Evolutionary conservation across 1,284 basidiomycete genomes (phyloP), one percentile per base, ranked within the genome.

Genomic region (Leccinum solheimii): DNA sequence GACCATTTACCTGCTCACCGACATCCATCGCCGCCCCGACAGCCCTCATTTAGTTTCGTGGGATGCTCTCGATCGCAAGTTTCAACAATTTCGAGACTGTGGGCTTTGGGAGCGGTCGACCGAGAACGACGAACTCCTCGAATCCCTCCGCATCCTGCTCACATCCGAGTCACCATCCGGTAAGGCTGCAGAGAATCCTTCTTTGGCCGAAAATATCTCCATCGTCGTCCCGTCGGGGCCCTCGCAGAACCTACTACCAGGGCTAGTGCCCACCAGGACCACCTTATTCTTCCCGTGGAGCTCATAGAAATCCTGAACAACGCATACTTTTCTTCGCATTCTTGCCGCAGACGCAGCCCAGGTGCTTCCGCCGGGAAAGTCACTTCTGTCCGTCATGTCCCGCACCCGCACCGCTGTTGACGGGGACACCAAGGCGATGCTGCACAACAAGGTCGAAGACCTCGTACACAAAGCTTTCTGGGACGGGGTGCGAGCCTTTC

Each of bases 341-440:
- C 82, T 92, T 14, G 83, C 84, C 1, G 86, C 80, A 2, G 80
- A 86, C 36, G 83, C 88, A 3, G 67, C 76, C 0, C 79, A 78
- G 27, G 79, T 88, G 21, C 75, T 92, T 14, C 86, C 89, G 0
- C 81, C 84, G 0, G 87, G 87, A 45, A 90, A 91, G 71, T 87
- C 87, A 0, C 76, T 91, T 2, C 70, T 87, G 1, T 87, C 88
- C 9, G 79, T 86, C 72, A 74, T 90, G 75, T 78, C 82, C 21
- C 76, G 76, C 45, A 71, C 79, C 8, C 76, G 73, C 32, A 34
- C 27, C 21, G 64, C 67, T n/a, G 48, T 63, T 57, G 65, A 70
- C 51, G 62, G 66, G 27, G 63, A 72, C 13, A 61, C 67, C 14
- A 68, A 69, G 32, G 69, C 77, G 6, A 71, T 71, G 13, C 65